Percentiles rank a stretch among this genome's conserved stretches.
phyloP scores from a whole-genome alignment of 306 rosid genomes.

The Corylus avellana region DNA sequence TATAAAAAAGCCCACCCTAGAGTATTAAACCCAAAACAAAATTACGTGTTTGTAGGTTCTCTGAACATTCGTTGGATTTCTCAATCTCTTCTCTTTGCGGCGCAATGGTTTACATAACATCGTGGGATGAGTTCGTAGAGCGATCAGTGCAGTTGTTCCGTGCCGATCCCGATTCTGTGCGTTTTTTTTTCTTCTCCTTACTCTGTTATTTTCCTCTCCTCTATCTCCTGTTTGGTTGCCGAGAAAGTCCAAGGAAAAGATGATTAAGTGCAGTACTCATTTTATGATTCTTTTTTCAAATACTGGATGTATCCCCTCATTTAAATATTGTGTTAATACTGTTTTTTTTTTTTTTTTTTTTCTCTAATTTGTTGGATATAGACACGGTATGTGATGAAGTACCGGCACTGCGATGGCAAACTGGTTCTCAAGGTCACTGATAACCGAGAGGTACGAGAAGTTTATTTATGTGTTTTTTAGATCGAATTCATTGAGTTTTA shows the following conservation, averaged over 20 bases:
- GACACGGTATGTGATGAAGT: conserved; percentile 80
- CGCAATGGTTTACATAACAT: conserved; percentile 66
- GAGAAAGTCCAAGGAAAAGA: conserved; percentile 8
- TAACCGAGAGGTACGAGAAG: conserved; percentile 51
- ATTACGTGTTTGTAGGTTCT: neutral
- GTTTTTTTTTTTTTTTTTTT: conserved; percentile 6
- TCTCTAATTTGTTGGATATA: conserved; percentile 34
- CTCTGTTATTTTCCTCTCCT: neutral
- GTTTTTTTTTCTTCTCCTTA: conserved; percentile 7
- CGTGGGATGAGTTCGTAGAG: conserved; percentile 82
- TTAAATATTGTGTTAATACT: neutral
- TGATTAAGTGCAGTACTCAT: neutral
- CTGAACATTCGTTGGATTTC: neutral
- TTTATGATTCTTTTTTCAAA: neutral
- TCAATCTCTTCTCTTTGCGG: conserved; percentile 11
- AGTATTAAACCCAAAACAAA: neutral
- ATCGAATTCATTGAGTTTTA: neutral
- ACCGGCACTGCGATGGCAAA: conserved; percentile 79
- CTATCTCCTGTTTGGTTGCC: conserved; percentile 18
- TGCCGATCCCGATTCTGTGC: conserved; percentile 76
- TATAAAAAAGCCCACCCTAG: neutral
- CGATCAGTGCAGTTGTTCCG: conserved; percentile 87
- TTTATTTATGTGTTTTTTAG: neutral
- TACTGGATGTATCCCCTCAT: neutral
- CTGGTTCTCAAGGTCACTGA: conserved; percentile 81